These are phyloP conservation scores for Mycena venus DNA, from an alignment of 768 basidiomycete genomes.

Conservation along the genomic window DNA sequence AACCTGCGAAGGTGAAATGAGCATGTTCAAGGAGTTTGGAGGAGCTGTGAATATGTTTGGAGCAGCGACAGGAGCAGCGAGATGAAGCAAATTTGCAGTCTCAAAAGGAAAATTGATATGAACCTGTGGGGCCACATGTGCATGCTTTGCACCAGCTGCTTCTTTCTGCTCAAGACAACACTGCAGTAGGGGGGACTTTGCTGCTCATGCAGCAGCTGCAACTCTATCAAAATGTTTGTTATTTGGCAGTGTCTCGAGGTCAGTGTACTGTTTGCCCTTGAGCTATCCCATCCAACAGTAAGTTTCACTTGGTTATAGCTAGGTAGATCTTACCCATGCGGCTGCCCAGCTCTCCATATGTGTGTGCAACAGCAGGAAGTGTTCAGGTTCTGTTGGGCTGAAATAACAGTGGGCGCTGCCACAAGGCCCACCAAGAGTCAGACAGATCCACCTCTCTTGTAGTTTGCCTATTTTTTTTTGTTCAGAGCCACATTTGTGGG, in stretches of 20 bases:
- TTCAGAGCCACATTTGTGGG: conserved; percentile 27
- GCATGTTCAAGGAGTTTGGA: too few relatives aligned
- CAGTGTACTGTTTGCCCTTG: conserved; percentile 13
- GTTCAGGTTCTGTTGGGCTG: conserved; percentile 9
- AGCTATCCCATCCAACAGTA: background rate
- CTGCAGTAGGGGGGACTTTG: conserved; percentile 35
- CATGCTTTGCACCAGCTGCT: background rate
- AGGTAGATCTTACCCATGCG: conserved; percentile 21
- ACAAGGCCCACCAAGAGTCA: conserved; percentile 14
- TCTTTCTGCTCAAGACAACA: conserved; percentile 15
- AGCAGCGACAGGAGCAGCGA: too few relatives aligned
- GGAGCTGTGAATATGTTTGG: too few relatives aligned
- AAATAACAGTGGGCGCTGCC: conserved; percentile 29
- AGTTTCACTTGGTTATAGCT: too few relatives aligned
- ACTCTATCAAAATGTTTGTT: conserved; percentile 30
- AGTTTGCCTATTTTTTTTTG: conserved; percentile 26
- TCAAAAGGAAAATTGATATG: too few relatives aligned
- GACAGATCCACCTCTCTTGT: conserved; percentile 33
- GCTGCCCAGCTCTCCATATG: conserved; percentile 33
- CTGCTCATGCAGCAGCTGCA: conserved; percentile 1
- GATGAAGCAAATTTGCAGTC: too few relatives aligned
- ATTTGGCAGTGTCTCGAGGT: conserved; percentile 29
- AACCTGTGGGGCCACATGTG: too few relatives aligned
- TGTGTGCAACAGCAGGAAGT: conserved; percentile 30
- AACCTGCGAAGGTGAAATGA: too few relatives aligned